Base-by-base conservation (phyloP, 352 stramenopile genomes). In the Phytophthora foliorum region DNA sequence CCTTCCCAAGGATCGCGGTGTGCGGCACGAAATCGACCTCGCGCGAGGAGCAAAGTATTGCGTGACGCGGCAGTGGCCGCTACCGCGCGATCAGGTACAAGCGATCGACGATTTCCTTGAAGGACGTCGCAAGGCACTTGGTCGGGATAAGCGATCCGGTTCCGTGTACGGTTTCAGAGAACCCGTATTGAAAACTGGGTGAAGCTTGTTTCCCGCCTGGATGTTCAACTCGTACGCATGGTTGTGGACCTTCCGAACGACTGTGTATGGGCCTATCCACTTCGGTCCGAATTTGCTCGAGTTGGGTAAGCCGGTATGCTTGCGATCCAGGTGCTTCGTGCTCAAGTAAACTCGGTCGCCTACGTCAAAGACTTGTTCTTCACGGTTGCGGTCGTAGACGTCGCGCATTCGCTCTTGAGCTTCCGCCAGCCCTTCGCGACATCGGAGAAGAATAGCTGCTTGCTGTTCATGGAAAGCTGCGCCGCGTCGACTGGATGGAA, bases 161-260 rank as follows among this genome's bases (percentile, higher is more conserved):
- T 31, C 8, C 14, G 54, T 27, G 42, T 63, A 69, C 6, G 52
- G 51, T 19, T 63, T 69, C 32, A 69, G 9, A 6, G 62, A 63
- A 2, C 34, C 53, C 0, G 62, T 55, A 17, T 57, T 70, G 51
- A 70, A 64, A 13, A 58, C 62, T 6, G 54, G 54, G 14, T 68
- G 57, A 0, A 63, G 57, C 31, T 63, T 64, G 27, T 53, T 27
- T 5, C 52, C 65, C 8, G 58, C 10, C 0, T 44, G 58, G 8
- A 69, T 51, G 17, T 74, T 70, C 0, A 66, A 44, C 39, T 74
- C 48, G 55, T 74, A 70, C 13, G 59, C 52, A 16, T 69, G 53
- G 2, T 61, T 52, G 44, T 69, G 32, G 0, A 69, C 25, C 31
- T 11, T 74, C 16, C 58, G 66, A 4, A 74, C 36, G n/a, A 74